Conservation (phyloP, 768 basidiomycete genomes). For the Mycena sanguinolenta region DNA sequence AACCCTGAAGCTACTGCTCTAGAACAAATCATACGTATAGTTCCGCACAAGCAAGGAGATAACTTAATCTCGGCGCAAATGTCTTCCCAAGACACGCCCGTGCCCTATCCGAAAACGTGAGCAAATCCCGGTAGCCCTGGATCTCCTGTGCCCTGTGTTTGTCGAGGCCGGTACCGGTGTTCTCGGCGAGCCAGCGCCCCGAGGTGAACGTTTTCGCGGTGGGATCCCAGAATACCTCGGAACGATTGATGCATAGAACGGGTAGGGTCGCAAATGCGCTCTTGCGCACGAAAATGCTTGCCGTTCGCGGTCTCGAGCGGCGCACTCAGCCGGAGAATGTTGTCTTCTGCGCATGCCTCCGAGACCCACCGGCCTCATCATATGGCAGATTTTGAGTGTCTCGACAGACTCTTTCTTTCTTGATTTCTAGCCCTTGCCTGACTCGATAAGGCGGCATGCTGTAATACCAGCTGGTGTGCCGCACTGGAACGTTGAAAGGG, state of each 20-base stretch:
- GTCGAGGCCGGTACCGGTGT: not conserved
- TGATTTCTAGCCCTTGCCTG: too few relatives aligned
- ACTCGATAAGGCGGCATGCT: too few relatives aligned
- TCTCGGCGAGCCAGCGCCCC: conserved; percentile 49
- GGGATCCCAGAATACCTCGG: conserved; percentile 56
- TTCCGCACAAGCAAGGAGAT: conserved; percentile 57
- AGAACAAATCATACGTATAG: conserved; percentile 58
- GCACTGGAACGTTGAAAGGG: too few relatives aligned
- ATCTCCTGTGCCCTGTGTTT: conserved; percentile 42
- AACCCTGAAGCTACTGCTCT: too few relatives aligned
- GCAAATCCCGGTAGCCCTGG: conserved; percentile 50
- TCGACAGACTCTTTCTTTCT: too few relatives aligned
- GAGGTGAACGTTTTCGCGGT: conserved; percentile 59
- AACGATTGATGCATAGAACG: conserved; percentile 54
- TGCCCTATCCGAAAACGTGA: conserved; percentile 53
- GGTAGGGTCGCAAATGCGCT: conserved; percentile 55
- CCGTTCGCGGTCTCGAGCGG: conserved; percentile 47
- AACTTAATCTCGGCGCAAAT: conserved; percentile 54
- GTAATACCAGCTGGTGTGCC: too few relatives aligned
- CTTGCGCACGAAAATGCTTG: conserved; percentile 49
- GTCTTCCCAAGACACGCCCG: conserved; percentile 50
- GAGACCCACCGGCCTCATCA: too few relatives aligned
- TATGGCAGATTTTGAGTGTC: too few relatives aligned
- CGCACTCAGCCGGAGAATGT: conserved; percentile 52
- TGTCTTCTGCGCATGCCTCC: conserved; percentile 50